These are phyloP conservation scores for Termitomyces bulborhizus DNA, from an alignment of 768 basidiomycete species.

Conservation along the genomic window DNA sequence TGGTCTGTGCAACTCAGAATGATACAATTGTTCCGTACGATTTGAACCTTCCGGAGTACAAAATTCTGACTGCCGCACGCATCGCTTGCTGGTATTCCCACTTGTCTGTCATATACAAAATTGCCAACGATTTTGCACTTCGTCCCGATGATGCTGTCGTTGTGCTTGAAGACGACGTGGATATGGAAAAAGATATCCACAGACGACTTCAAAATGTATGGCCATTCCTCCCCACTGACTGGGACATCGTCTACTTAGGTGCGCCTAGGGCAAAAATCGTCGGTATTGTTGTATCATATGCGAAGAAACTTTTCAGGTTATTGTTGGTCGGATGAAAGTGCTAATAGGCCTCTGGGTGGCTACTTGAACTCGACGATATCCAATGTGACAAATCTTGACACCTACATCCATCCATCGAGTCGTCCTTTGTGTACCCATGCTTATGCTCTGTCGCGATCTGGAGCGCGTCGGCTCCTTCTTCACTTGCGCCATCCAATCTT, in stretches of 20 bases:
- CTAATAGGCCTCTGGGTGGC: conserved; percentile 29
- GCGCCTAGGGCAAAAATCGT: background rate
- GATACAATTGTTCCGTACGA: conserved; percentile 28
- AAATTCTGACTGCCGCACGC: conserved; percentile 50
- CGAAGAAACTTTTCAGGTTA: conserved; percentile 43
- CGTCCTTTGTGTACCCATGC: conserved; percentile 70
- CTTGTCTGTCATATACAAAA: conserved; percentile 41
- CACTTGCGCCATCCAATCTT: conserved; percentile 60
- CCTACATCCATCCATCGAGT: conserved; percentile 49
- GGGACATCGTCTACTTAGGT: conserved; percentile 68
- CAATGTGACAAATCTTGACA: conserved; percentile 4
- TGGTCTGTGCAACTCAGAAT: conserved; percentile 22
- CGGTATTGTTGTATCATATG: background rate
- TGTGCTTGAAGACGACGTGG: conserved; percentile 75
- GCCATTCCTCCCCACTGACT: conserved; percentile 47
- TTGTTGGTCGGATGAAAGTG: conserved; percentile 71
- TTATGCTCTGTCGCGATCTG: conserved; percentile 53
- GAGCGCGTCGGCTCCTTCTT: conserved; percentile 55
- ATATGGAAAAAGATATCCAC: conserved; percentile 63
- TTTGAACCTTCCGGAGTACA: conserved; percentile 34
- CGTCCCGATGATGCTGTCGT: conserved; percentile 30
- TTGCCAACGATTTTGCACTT: conserved; percentile 24
- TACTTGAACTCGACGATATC: conserved; percentile 6
- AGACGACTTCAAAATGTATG: conserved; percentile 38
- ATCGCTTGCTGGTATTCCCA: conserved; percentile 76